phyloP scores from a whole-genome alignment of 805 yeast genomes.

The Metschnikowia drakensbergensis region DNA sequence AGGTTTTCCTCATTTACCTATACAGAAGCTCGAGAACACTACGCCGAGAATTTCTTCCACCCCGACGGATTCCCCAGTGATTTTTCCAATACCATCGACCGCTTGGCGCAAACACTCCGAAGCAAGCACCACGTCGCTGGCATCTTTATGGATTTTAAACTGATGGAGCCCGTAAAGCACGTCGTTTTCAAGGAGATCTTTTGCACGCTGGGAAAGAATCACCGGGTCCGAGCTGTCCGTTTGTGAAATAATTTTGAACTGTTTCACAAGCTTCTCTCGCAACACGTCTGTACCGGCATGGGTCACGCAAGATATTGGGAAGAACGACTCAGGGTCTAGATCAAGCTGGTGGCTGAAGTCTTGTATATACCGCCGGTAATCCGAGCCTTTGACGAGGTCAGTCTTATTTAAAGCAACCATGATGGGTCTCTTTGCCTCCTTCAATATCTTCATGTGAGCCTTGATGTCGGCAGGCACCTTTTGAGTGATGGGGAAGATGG shows the following conservation, averaged over 20 bases:
- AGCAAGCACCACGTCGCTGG: constrained; percentile 74
- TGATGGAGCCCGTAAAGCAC: constrained; percentile 72
- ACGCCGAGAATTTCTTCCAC: constrained; percentile 88
- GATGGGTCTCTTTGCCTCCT: constrained; percentile 29
- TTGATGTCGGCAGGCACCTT: constrained; percentile 35
- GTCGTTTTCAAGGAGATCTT: constrained; percentile 70
- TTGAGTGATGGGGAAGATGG: constrained; percentile 48
- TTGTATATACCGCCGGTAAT: constrained; percentile 3
- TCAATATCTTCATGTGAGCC: constrained; percentile 33
- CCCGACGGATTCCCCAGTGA: constrained; percentile 86
- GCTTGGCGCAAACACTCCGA: constrained; percentile 71
- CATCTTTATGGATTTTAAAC: constrained; percentile 47
- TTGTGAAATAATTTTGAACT: constrained; percentile 48
- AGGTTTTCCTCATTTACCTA: constrained; percentile 60
- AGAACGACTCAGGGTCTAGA: constrained; percentile 16
- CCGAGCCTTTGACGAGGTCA: constrained; percentile 41
- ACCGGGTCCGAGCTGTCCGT: constrained; percentile 60
- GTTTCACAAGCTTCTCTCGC: constrained; percentile 34
- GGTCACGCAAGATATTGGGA: constrained; percentile 56
- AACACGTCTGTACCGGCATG: constrained; percentile 55
- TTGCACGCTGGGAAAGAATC: constrained; percentile 68
- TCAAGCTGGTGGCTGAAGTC: constrained; percentile 13
- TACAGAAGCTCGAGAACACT: constrained; percentile 88
- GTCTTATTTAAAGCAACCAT: constrained; percentile 55
- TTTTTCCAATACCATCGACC: constrained; percentile 83